Evolutionary conservation across 345 rosid genomes (phyloP), one percentile per base, ranked within the genome.

Genomic region (Turritis glabra): DNA sequence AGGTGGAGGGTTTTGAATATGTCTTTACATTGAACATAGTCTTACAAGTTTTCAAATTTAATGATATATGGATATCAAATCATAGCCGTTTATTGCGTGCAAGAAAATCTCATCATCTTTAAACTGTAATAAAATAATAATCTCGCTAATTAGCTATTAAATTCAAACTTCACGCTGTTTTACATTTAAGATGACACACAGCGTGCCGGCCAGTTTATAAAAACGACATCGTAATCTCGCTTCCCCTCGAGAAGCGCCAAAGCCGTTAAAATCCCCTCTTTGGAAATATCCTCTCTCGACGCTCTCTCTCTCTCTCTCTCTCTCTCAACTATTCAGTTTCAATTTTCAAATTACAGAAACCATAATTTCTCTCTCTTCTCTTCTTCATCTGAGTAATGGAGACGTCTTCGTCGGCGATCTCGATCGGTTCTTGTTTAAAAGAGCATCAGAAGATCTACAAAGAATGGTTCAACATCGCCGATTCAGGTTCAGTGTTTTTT

Each of bases 401-500:
- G 84, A 78, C 75, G 8, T 76, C n/a, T n/a, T n/a, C 73, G 2
- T 74, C 87, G 52, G 61, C 67, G 41, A 68, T 44, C 21, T 30
- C 82, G 62, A 40, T 73, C 22, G 79, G 73, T 41, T 69, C 85
- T 3, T 88, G 83, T 62, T 84, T 90, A 5, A 93, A 88, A 71
- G 94, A 88, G 77, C 86, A 90, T 43, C 87, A 84, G 58, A 85
- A 80, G 81, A 87, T 90, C 79, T 93, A 89, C 73, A 80, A 78
- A 72, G 92, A 89, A 50, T 93, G 98, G 98, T 93, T 90, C 87
- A 66, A 74, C 69, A 21, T 84, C 27, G 92, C 89, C 67, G 98
- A 93, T 84, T 80, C 92, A 82, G 98, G 98, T 92, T 65, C 60
- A 60, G 14, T 21, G 17, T 46, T 9, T 2, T 40, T 38, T 13